A percentile compares a stretch with the other conserved stretches of the same genome.
Conservation (phyloP, 1,284 basidiomycete genomes). For the Cryptococcus hybrid region DNA sequence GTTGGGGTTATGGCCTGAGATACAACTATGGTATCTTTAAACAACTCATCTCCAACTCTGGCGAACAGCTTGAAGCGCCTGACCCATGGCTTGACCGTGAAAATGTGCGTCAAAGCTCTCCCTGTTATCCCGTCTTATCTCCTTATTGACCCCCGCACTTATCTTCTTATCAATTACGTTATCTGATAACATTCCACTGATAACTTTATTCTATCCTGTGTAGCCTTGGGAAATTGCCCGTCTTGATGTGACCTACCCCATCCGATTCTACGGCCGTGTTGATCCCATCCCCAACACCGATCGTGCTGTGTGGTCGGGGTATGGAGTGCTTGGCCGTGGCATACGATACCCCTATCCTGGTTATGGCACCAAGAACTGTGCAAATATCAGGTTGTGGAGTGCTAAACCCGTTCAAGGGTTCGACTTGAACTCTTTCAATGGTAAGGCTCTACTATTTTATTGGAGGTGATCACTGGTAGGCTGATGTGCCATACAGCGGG, state of each 20-base stretch:
- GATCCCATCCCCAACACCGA: constrained; percentile 64
- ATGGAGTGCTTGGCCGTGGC: constrained; percentile 88
- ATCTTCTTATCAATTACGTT: background rate
- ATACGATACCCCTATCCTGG: constrained; percentile 88
- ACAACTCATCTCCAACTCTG: constrained; percentile 70
- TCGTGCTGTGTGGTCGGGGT: constrained; percentile 67
- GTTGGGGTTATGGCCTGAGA: constrained; percentile 82
- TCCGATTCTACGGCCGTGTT: constrained; percentile 82
- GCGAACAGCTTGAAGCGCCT: constrained; percentile 83
- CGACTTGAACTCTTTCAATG: constrained; percentile 88
- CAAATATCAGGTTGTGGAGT: constrained; percentile 57
- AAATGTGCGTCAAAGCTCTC: constrained; percentile 54
- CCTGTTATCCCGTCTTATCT: too few species aligned
- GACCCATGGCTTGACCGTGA: constrained; percentile 88
- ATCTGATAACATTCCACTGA: background rate
- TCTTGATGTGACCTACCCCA: constrained; percentile 65
- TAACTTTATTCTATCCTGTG: too few species aligned
- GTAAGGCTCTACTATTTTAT: constrained; percentile 44
- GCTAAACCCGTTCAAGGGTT: constrained; percentile 86
- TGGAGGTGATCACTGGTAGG: background rate
- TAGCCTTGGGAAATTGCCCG: constrained; percentile 75
- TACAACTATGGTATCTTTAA: constrained; percentile 71
- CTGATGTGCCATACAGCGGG: constrained; percentile 56
- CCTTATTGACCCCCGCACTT: background rate
- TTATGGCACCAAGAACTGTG: constrained; percentile 52